Evolutionary conservation across 1,139 yeast genomes (phyloP).

Genomic region (Trichomonascaceae sp.): DNA sequence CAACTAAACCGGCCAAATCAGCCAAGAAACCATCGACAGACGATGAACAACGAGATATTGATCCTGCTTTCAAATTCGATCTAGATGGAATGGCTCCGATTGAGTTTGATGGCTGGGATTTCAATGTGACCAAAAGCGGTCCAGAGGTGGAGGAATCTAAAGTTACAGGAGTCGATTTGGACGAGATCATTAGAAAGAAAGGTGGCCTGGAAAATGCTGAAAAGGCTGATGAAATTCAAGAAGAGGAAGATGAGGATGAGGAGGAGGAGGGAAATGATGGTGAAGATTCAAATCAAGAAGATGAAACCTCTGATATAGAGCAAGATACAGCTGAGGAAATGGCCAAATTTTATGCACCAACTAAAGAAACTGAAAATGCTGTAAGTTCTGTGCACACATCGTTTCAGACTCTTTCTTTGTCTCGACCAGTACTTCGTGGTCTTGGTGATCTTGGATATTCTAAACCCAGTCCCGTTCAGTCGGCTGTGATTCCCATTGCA

Average conservation of each 20-base stretch:
- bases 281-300: conserved; percentile 29
- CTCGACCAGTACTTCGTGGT: conserved; percentile 86
- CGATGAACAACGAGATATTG: conserved; percentile 40
- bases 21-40: conserved; percentile 29
- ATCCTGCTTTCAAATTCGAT: conserved; percentile 66
- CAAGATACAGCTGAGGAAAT: conserved; percentile 31
- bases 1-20: conserved; percentile 28
- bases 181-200: conserved; percentile 67
- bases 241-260: conserved; percentile 24
- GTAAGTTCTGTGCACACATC: conserved; percentile 46
- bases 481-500: conserved; percentile 90
- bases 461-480: conserved; percentile 88
- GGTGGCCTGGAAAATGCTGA: conserved; percentile 40
- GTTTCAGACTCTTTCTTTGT: conserved; percentile 72
- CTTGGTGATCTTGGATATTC: conserved; percentile 72
- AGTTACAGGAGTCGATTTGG: conserved; percentile 67
- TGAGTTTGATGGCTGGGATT: conserved; percentile 77
- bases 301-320: conserved; percentile 20
- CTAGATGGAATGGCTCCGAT: conserved; percentile 55
- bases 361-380: conserved; percentile 30
- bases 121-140: conserved; percentile 42
- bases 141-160: conserved; percentile 26
- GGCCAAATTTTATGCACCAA: conserved; percentile 31
- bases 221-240: conserved; percentile 35
- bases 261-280: conserved; percentile 45